These are phyloP conservation scores for Phytophthora constricta DNA, from an alignment of 352 stramenopile species.

Conservation along the genomic window DNA sequence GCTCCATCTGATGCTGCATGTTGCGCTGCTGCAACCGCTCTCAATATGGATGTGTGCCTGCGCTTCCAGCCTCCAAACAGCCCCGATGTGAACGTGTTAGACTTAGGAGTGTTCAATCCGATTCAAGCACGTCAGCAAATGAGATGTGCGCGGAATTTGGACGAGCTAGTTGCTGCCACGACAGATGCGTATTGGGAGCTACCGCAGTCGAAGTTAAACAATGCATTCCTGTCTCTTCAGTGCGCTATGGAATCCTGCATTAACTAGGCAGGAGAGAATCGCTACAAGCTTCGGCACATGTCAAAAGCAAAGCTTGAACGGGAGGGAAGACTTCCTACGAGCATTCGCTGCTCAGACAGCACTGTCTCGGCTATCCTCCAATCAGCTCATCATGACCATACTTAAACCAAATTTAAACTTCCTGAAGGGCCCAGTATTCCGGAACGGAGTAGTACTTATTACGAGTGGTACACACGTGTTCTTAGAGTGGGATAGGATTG, in stretches of 20 bases:
- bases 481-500: too few relatives aligned
- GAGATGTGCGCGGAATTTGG: neutral
- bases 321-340: slow-evolving; percentile 19
- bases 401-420: too few relatives aligned
- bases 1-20: neutral
- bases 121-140: neutral
- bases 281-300: slow-evolving; percentile 5
- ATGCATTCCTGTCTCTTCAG: slow-evolving; percentile 9
- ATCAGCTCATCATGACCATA: too few relatives aligned
- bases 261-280: neutral
- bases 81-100: neutral
- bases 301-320: slow-evolving; percentile 10
- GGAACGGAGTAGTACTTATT: too few relatives aligned
- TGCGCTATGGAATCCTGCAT: slow-evolving; percentile 9
- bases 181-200: slow-evolving; percentile 7
- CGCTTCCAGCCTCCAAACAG: slow-evolving; percentile 1
- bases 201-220: neutral
- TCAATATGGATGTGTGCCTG: neutral
- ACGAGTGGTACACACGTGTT: too few relatives aligned
- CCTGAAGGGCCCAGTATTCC: too few relatives aligned
- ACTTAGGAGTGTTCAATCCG: neutral
- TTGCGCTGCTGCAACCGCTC: neutral
- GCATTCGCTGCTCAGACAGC: neutral
- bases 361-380: too few relatives aligned
- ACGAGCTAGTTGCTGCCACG: neutral